Evolutionary conservation across 805 yeast genomes (phyloP).

Genomic region (Teunomyces panamensis): DNA sequence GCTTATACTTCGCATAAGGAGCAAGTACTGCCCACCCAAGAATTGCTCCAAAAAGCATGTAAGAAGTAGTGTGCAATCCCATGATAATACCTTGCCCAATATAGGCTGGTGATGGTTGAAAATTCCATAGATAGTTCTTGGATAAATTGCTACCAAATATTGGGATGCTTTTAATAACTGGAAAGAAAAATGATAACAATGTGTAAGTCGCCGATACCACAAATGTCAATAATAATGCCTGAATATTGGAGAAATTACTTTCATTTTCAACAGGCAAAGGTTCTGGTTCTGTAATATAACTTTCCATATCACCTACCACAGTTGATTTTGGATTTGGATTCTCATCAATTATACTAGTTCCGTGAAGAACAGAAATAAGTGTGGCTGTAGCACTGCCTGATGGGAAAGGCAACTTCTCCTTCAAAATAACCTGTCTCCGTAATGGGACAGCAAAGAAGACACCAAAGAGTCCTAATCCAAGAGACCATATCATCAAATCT

Average conservation of each 20-base stretch:
- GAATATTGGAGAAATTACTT: slow-evolving; percentile 48
- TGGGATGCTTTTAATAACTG: slow-evolving; percentile 66
- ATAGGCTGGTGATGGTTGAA: slow-evolving; percentile 96
- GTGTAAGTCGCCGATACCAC: slow-evolving; percentile 71
- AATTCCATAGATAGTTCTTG: slow-evolving; percentile 68
- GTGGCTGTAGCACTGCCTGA: slow-evolving; percentile 97
- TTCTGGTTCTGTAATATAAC: slow-evolving; percentile 2
- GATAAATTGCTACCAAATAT: slow-evolving; percentile 70
- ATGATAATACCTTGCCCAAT: slow-evolving; percentile 96
- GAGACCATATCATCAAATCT: slow-evolving; percentile 76
- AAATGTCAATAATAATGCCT: slow-evolving; percentile 61
- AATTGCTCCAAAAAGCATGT: slow-evolving; percentile 86
- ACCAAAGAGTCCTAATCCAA: slow-evolving; percentile 89
- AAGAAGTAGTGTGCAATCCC: slow-evolving; percentile 89
- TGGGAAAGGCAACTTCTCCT: slow-evolving; percentile 86
- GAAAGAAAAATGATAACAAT: slow-evolving; percentile 65
- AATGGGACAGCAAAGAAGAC: slow-evolving; percentile 92
- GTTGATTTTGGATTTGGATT: not conserved
- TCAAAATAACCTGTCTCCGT: slow-evolving; percentile 80
- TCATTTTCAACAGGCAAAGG: not conserved
- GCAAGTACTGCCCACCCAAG: slow-evolving; percentile 93
- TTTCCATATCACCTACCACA: slow-evolving; percentile 6
- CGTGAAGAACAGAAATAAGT: slow-evolving; percentile 81
- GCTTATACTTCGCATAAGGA: slow-evolving; percentile 63
- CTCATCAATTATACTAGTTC: slow-evolving; percentile 50